phyloP scores from a whole-genome alignment of 176 grass and related monocot species.

The Typha latifolia region DNA sequence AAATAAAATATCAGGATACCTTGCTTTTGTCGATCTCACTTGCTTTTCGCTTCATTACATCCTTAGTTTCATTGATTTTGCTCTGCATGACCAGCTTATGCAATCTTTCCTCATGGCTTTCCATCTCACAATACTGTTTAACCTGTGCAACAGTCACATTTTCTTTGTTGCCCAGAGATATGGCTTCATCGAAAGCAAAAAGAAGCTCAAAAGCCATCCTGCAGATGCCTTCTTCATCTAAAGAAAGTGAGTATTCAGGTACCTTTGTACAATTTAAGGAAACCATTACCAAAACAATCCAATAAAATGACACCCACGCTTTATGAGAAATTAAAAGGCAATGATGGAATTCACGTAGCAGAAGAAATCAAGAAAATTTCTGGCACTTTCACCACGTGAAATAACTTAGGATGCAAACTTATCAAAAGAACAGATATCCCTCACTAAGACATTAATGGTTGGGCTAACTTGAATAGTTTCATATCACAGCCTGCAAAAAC shows the following conservation, averaged over 20 bases:
- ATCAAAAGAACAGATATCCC: too few species aligned
- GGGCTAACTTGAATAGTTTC: too few species aligned
- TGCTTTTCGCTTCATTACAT: conserved; percentile 60
- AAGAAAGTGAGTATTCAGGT: conserved; percentile 69
- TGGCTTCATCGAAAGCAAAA: conserved; percentile 75
- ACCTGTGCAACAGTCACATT: conserved; percentile 72
- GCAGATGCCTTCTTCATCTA: conserved; percentile 62
- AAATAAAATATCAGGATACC: conserved; percentile 23
- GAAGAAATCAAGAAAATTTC: too few species aligned
- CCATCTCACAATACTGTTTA: conserved; percentile 86
- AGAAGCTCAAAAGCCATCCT: conserved; percentile 56
- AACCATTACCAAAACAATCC: conserved; percentile 14
- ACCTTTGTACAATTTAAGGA: conserved; percentile 57
- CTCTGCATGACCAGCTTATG: conserved; percentile 63
- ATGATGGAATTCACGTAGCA: too few species aligned
- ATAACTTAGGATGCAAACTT: too few species aligned
- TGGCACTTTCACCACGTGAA: too few species aligned
- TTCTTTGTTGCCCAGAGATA: conserved; percentile 87
- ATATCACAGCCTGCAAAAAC: too few species aligned
- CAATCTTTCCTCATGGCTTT: conserved; percentile 77
- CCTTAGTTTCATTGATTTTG: conserved; percentile 83
- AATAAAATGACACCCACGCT: neutral
- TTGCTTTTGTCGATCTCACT: conserved; percentile 91
- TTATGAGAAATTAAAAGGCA: too few species aligned
- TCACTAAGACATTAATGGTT: too few species aligned